Evolutionary conservation across 2,329 filamentous ascomycete genomes (phyloP), one percentile per base, ranked within the genome.

Genomic region (Colletotrichum graminicola): DNA sequence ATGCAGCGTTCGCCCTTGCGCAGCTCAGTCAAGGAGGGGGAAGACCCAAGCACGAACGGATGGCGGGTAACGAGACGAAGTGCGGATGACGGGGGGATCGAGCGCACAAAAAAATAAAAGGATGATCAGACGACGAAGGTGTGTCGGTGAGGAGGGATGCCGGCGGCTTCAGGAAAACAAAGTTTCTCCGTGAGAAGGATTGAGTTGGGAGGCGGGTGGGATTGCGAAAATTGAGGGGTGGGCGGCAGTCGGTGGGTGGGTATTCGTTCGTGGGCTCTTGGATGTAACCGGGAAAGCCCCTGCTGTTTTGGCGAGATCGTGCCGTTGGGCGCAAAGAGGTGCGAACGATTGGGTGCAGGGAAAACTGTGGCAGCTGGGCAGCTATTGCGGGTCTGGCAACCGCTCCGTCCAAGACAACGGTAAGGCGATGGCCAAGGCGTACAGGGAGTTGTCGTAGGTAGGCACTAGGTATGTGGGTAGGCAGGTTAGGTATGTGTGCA

Each of bases 361-460:
- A 65, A 59, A 71, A 60, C 49, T 67, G 68, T 73, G 68, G 69
- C 52, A 72, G 71, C 67, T 72, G 68, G 71, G 71, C 71, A 73
- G 72, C 72, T 73, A 73, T 73, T 73, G 72, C 72, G 69, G 72
- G 72, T 59, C 72, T 45, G 29, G 51, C 68, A 47, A 67, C 67
- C 71, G 67, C 63, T 64, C 67, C 68, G 71, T 73, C 29, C 52
- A 67, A 51, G 59, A 32, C 66, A 63, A 34, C 23, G 29, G 36
- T 39, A 66, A 65, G 67, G 56, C 47, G 56, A 61, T 61, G 47
- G 60, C 45, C 60, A 62, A 62, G 60, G 60, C 45, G 60, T n/a
- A 62, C 45, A 62, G 47, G 32, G 32, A 18, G 21, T 39, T 39
- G 54, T 26, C 23, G 34, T 43, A 21, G 18, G 29, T 54, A 34